A percentile compares a stretch with the other conserved stretches of the same genome.
These are phyloP conservation scores for Artemisia annua DNA, from an alignment of 129 eudicot species.

Conservation along the genomic window DNA sequence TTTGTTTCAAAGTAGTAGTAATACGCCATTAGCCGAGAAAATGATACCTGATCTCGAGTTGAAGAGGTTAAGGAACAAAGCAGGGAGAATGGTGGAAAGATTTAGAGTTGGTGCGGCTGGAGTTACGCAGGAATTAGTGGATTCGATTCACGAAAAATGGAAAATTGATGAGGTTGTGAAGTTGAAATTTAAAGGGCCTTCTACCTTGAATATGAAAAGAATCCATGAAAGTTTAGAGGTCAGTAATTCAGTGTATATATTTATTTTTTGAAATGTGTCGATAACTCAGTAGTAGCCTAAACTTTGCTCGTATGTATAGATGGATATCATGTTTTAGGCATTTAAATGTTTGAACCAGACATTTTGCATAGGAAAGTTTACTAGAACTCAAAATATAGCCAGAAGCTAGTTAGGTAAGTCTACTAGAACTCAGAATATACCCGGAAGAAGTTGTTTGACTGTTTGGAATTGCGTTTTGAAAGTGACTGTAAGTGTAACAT, in stretches of 20 bases:
- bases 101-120: slow-evolving; percentile 85
- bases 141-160: slow-evolving; percentile 80
- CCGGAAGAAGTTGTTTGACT: background rate
- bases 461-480: background rate
- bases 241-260: slow-evolving; percentile 23
- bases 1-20: slow-evolving; percentile 40
- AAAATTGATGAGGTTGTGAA: slow-evolving; percentile 79
- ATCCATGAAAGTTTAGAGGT: slow-evolving; percentile 92
- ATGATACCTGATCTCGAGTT: slow-evolving; percentile 75
- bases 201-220: slow-evolving; percentile 72
- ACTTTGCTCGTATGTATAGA: too few relatives aligned
- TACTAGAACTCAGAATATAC: too few relatives aligned
- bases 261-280: too few relatives aligned
- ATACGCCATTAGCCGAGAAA: slow-evolving; percentile 68
- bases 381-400: too few relatives aligned
- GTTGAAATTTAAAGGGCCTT: slow-evolving; percentile 86
- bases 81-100: slow-evolving; percentile 84
- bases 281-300: too few relatives aligned
- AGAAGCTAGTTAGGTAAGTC: too few relatives aligned
- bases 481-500: background rate
- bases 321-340: too few relatives aligned
- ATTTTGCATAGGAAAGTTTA: too few relatives aligned
- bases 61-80: slow-evolving; percentile 83
- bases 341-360: too few relatives aligned
- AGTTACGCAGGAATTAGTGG: slow-evolving; percentile 72